A percentile compares a stretch with the other conserved stretches of the same genome.
phyloP scores from a whole-genome alignment of 306 rosid genomes.

The Canavalia ensiformis region DNA sequence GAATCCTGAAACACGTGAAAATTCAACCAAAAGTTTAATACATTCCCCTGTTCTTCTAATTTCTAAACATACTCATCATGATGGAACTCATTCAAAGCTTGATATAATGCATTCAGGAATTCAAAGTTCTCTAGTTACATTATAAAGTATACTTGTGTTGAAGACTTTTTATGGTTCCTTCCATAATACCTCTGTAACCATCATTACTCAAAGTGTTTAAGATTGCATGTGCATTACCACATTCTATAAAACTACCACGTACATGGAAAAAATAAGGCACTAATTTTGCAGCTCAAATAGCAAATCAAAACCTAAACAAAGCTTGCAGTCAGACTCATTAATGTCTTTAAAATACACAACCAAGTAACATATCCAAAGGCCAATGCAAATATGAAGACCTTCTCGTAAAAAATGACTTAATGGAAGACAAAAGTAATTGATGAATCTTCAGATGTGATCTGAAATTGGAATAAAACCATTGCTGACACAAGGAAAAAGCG shows the following conservation, averaged over 20 bases:
- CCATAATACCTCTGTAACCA: background rate
- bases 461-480: conserved; percentile 3
- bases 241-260: conserved; percentile 9
- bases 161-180: conserved; percentile 6
- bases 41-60: conserved; percentile 13
- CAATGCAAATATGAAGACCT: background rate
- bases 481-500: conserved; percentile 12
- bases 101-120: conserved; percentile 19
- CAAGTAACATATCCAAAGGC: conserved; percentile 12
- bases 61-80: background rate
- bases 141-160: conserved; percentile 9
- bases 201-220: background rate
- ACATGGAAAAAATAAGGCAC: conserved; percentile 20
- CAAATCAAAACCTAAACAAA: conserved; percentile 18
- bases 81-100: conserved; percentile 23
- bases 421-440: conserved; percentile 16
- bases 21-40: conserved; percentile 30
- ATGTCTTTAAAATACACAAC: conserved; percentile 28
- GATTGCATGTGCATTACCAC: background rate
- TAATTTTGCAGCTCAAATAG: conserved; percentile 8
- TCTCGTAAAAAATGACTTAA: background rate
- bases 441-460: conserved; percentile 1
- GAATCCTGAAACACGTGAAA: conserved; percentile 72
- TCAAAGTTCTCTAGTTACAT: conserved; percentile 27
- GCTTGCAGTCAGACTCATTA: conserved; percentile 21